phyloP scores from a whole-genome alignment of 129 eudicot genomes.

The Helianthus tuberosus region DNA sequence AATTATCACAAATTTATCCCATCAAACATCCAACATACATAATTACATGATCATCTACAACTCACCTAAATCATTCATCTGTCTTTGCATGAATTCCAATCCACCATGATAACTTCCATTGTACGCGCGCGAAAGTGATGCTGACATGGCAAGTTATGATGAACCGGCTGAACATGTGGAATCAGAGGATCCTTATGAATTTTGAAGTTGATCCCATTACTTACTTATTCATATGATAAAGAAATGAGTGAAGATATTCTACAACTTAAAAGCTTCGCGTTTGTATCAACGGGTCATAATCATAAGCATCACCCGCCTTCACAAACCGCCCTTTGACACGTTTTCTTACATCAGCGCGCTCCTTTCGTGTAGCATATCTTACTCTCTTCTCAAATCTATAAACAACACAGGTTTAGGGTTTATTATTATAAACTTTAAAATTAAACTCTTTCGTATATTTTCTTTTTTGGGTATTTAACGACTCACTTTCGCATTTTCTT shows the following conservation, averaged over 20 bases:
- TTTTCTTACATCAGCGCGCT: constrained; percentile 70
- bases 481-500: constrained; percentile 69
- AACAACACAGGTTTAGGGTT: constrained; percentile 3
- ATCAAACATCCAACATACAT: constrained; percentile 31
- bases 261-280: constrained; percentile 42
- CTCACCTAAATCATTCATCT: constrained; percentile 13
- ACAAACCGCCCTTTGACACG: constrained; percentile 75
- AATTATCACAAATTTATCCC: constrained; percentile 20
- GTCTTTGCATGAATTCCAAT: constrained; percentile 17
- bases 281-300: constrained; percentile 62
- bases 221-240: constrained; percentile 31
- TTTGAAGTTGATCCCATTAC: constrained; percentile 26
- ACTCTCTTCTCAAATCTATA: constrained; percentile 60
- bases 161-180: constrained; percentile 4
- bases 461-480: background rate
- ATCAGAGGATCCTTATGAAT: constrained; percentile 19
- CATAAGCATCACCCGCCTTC: constrained; percentile 76
- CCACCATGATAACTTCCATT: background rate
- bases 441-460: background rate
- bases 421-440: background rate
- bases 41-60: constrained; percentile 33
- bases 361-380: constrained; percentile 73
- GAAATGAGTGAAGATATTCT: constrained; percentile 20
- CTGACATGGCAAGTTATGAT: background rate
- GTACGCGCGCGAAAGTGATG: background rate